Base-by-base conservation (phyloP, 2,329 filamentous ascomycete species). In the Penicillium rolfsii region DNA sequence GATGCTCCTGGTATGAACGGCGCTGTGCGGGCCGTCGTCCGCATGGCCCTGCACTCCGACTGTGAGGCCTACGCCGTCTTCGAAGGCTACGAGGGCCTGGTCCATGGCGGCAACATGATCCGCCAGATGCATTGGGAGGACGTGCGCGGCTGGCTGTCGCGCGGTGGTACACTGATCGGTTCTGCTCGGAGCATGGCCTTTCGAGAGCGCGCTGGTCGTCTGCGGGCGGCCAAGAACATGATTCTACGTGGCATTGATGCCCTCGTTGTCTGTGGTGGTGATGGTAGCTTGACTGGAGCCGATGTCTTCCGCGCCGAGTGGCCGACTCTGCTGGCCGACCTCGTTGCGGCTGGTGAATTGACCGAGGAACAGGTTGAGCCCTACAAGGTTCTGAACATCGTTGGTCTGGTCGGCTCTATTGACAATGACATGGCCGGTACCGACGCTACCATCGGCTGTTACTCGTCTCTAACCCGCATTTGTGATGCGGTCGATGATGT, bases 361-460 rank as follows among this genome's bases (percentile, higher is more conserved):
- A 89, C 86, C 6, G 72, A 81, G 46, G 85, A 89, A 59, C 89
- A 97, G 74, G 80, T 91, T 61, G 82, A 87, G 49, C 90, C 91
- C 1, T 96, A 92, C 83, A 85, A 85, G 72, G 88, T 96, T 69
- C 85, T 99, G 73, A 99, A 98, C 79, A 97, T 99, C 68, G 94
- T 98, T 57, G 95, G 95, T 52, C 83, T 98, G 55, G 95, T 99
- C 30, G 95, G 95, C 60, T 97, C 93, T 57, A 99, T 99, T 73
- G 95, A 99, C 83, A 99, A 99, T 75, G 95, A 99, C 74, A 90
- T 99, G 79, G 96, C 93, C 53, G 92, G 92, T 66, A 99, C 95
- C 12, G 95, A 99, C 77, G 94, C 95, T 61, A 99, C 95, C 35
- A 97, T 99, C 75, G 95, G 95, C 58, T 96, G 91, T 76, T 98